Conservation (phyloP, 2,329 filamentous ascomycete species). For the Calonectria montana region DNA sequence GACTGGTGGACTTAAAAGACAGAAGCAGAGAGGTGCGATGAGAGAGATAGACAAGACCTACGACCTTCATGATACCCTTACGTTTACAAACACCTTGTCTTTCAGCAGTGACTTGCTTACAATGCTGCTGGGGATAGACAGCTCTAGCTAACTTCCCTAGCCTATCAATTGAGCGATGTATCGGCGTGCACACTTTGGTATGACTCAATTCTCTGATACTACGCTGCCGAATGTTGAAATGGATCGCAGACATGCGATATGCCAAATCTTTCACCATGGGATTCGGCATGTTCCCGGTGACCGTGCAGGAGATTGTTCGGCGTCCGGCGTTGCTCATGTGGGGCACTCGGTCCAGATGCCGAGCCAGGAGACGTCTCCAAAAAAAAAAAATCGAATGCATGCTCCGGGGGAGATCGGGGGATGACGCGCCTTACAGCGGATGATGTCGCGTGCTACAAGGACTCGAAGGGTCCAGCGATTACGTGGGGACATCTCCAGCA, state of each 20-base stretch:
- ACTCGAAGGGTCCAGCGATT: background rate
- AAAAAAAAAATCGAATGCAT: background rate
- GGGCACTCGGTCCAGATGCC: slow-evolving; percentile 9
- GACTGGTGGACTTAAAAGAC: slow-evolving; percentile 21
- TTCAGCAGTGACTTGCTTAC: background rate
- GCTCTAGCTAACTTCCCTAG: background rate
- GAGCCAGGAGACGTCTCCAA: background rate
- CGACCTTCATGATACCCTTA: slow-evolving; percentile 10
- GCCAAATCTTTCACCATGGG: background rate
- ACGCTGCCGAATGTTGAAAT: background rate
- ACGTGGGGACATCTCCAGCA: background rate
- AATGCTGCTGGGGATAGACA: background rate
- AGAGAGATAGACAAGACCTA: slow-evolving; percentile 20
- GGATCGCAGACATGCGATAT: background rate
- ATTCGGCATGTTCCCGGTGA: slow-evolving; percentile 8
- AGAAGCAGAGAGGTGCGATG: background rate
- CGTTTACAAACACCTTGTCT: background rate
- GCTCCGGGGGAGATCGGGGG: background rate
- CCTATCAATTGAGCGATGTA: background rate
- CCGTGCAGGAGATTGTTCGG: slow-evolving; percentile 23
- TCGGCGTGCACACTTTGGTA: background rate
- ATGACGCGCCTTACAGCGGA: background rate
- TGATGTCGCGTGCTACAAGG: background rate
- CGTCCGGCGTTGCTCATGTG: slow-evolving; percentile 20
- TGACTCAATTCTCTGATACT: background rate